These are phyloP conservation scores for Eutrema japonicum DNA, from an alignment of 345 rosid species.

Conservation along the genomic window DNA sequence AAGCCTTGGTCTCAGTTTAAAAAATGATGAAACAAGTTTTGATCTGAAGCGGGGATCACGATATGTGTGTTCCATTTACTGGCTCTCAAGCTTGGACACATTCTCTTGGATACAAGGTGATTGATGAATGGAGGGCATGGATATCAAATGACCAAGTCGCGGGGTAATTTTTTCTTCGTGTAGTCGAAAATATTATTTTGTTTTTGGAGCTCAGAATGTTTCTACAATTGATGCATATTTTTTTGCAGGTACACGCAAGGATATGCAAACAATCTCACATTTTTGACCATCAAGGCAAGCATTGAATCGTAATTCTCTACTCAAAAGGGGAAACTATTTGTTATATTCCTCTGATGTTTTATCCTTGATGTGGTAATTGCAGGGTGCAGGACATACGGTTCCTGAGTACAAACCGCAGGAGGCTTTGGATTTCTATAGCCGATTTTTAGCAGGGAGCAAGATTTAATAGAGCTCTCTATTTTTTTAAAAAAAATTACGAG, in stretches of 20 bases:
- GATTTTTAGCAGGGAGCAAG: constrained; percentile 63
- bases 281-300: constrained; percentile 75
- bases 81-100: constrained; percentile 91
- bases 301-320: background rate
- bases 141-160: constrained; percentile 71
- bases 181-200: background rate
- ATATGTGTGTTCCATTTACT: constrained; percentile 92
- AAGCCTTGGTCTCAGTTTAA: background rate
- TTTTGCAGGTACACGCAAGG: constrained; percentile 69
- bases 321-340: background rate
- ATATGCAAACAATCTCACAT: constrained; percentile 81
- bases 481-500: background rate
- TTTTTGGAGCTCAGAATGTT: background rate
- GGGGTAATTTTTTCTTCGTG: constrained; percentile 53
- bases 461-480: constrained; percentile 40
- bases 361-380: constrained; percentile 34
- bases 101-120: constrained; percentile 71
- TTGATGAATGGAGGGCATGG: constrained; percentile 95
- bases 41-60: constrained; percentile 79
- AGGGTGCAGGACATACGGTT: constrained; percentile 95
- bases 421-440: constrained; percentile 75
- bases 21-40: constrained; percentile 18
- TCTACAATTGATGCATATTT: background rate
- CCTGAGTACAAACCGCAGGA: constrained; percentile 90
- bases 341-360: background rate